Conservation (phyloP, 2,329 filamentous ascomycete species). For the Epichloe amarillans region DNA sequence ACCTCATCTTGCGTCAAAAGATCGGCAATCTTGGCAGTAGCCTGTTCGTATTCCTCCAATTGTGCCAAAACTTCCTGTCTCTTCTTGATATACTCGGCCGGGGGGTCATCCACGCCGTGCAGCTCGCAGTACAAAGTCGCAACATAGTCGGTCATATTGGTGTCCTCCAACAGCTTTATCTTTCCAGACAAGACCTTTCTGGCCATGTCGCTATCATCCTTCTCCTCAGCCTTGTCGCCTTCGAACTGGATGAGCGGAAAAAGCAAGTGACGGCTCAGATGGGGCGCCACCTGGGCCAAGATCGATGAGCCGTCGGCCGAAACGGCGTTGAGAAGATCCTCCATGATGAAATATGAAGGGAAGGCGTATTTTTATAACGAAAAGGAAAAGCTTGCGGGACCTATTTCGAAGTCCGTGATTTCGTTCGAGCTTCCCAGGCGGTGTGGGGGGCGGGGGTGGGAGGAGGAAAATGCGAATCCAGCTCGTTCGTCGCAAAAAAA, state of each 20-base stretch:
- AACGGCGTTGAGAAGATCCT: conserved; percentile 36
- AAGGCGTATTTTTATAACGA: neutral
- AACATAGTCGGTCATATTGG: conserved; percentile 98
- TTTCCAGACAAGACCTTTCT: conserved; percentile 72
- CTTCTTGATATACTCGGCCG: conserved; percentile 79
- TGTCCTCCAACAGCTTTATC: conserved; percentile 87
- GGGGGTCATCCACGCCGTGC: conserved; percentile 67
- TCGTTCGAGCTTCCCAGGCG: neutral
- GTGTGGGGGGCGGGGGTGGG: neutral
- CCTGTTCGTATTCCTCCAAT: conserved; percentile 72
- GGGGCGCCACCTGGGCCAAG: conserved; percentile 75
- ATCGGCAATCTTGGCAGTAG: conserved; percentile 78
- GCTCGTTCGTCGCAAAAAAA: conserved; percentile 2
- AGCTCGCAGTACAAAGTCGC: conserved; percentile 84
- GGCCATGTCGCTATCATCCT: conserved; percentile 42
- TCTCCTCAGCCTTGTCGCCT: conserved; percentile 67
- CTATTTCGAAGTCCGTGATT: neutral
- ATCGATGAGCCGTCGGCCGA: conserved; percentile 61
- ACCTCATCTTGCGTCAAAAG: conserved; percentile 81
- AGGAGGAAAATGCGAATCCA: neutral
- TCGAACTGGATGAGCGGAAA: conserved; percentile 94
- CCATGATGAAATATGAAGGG: conserved; percentile 16
- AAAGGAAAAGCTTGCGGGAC: neutral
- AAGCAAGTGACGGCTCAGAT: conserved; percentile 91
- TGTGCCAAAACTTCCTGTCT: conserved; percentile 75